Evolutionary conservation across 202 grass and related monocot genomes (phyloP).

Genomic region (Carex arenaria): DNA sequence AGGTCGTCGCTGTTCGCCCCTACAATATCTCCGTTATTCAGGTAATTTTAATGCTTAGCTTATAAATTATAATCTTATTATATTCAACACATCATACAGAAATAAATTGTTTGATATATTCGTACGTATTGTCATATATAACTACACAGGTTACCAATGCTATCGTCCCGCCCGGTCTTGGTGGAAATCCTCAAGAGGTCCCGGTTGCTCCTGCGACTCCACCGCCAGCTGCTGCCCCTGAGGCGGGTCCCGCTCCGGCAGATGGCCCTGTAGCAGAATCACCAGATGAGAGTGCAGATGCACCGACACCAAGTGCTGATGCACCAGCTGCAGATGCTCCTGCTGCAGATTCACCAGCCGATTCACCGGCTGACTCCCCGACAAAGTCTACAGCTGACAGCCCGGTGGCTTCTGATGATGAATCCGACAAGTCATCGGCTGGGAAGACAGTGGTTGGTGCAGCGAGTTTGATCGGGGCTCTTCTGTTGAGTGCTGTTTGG

Average conservation of each 20-base stretch:
- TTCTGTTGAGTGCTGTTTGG: background rate
- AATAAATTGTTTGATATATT: background rate
- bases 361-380: background rate
- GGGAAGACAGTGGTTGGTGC: background rate
- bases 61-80: background rate
- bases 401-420: background rate
- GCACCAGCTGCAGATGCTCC: background rate
- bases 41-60: slow-evolving; percentile 18
- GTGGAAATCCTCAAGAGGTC: slow-evolving; percentile 11
- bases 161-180: slow-evolving; percentile 15
- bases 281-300: background rate
- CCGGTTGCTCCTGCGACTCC: background rate
- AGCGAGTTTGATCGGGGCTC: background rate
- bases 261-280: background rate
- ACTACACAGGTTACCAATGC: background rate
- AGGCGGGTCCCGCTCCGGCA: background rate
- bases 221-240: background rate
- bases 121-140: background rate
- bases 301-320: background rate
- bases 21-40: slow-evolving; percentile 69
- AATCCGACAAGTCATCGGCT: background rate
- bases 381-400: background rate
- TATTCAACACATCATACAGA: background rate
- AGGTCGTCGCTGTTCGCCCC: slow-evolving; percentile 36
- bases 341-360: background rate